Evolutionary conservation across 768 basidiomycete species (phyloP), one percentile per base, ranked within the genome.

Genomic region (Kwoniella sp.): DNA sequence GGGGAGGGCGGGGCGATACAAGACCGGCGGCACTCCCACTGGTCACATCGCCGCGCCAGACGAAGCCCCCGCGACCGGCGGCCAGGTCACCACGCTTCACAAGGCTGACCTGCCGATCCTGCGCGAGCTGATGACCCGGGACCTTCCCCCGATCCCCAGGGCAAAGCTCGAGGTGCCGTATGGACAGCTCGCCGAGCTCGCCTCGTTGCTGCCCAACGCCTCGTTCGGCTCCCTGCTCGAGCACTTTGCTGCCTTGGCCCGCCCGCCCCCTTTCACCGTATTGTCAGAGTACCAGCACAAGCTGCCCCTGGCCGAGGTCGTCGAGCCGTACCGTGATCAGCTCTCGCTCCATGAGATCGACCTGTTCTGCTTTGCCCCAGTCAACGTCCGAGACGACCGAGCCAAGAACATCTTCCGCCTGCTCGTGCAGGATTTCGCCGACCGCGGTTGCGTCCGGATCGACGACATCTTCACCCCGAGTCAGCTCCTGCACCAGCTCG

Each of bases 1-100:
- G 1, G 91, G 92, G 5, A 82, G 93, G 33, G 92, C 93, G 0
- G 93, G 92, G 11, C 85, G 93, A 2, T 98, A 82, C 70, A 75
- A 68, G 20, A 67, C 50, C n/a, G 34, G 54, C 32, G 29, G 15
- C 5, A 46, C 43, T 6, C 40, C 19, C 12, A 11, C 60, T 2
- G 60, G 63, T 11, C 62, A 63, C 34, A 61, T 59, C 56, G 27
- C 57, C 17, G 23, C 46, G 2, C 46, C 45, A 1, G 50, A 57
- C 34, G 60, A 54, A 32, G 45, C 20, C 29, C 40, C 56, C 9
- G 53, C 50, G 2, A 70, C 79, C 0, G 81, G 79, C 6, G 90
- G 92, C 20, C 78, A 79, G 27, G 85, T 83, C 7, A 91, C 90
- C 0, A 86, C 89, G 0, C 69, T 93, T n/a, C 69, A 78, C 36